Conservation (phyloP, 306 rosid genomes). For the Purshia tridentata region DNA sequence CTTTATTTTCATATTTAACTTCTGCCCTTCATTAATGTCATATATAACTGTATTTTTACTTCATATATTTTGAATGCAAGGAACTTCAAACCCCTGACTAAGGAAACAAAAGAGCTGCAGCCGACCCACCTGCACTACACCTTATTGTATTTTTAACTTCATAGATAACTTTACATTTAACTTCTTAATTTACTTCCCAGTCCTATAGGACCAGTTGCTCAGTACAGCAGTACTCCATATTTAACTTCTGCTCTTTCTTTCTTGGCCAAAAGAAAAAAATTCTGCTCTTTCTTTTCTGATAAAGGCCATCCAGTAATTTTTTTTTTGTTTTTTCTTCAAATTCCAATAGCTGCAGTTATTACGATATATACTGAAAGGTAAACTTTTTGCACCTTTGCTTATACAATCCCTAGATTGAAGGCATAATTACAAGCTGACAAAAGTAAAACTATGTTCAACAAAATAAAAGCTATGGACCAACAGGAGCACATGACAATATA, state of each 20-base stretch:
- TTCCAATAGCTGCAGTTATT: not conserved
- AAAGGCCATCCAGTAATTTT: not conserved
- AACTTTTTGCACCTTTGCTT: not conserved
- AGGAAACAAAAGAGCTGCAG: too few species aligned
- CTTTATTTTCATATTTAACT: not conserved
- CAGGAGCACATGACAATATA: constrained; percentile 19
- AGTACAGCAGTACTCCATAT: not conserved
- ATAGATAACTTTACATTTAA: too few species aligned
- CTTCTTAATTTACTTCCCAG: too few species aligned
- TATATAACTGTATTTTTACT: too few species aligned
- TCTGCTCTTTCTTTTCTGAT: not conserved
- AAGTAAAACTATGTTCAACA: not conserved
- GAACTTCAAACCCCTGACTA: too few species aligned
- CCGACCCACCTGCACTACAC: too few species aligned
- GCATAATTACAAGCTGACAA: not conserved
- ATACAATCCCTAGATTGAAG: not conserved
- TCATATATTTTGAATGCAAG: too few species aligned
- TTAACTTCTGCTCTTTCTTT: not conserved
- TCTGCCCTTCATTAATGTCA: not conserved
- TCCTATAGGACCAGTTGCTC: too few species aligned
- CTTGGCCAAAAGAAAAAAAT: too few species aligned
- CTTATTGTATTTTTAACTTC: too few species aligned
- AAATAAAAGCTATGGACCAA: constrained; percentile 7
- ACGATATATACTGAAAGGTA: not conserved
- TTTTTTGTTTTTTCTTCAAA: too few species aligned